phyloP scores from a whole-genome alignment of 1,284 basidiomycete species.

The Ceratorhiza oryzae-sativae region DNA sequence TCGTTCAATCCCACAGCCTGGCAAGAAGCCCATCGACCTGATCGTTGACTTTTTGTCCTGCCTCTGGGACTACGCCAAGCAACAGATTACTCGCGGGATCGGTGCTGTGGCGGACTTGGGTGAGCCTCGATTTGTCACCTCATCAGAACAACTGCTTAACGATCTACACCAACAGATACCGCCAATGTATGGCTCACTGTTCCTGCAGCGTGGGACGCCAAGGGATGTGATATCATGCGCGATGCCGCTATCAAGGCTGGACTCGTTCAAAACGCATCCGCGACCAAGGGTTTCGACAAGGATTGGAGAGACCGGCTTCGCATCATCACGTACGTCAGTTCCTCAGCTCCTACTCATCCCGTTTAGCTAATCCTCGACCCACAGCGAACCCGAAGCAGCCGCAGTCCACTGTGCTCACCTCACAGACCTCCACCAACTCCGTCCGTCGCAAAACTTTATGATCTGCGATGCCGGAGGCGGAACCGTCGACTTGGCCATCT shows the following conservation, averaged over 20 bases:
- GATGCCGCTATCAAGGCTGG: conserved; percentile 79
- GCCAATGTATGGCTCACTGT: conserved; percentile 83
- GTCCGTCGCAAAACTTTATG: conserved; percentile 77
- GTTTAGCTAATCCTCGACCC: not conserved
- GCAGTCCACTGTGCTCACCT: conserved; percentile 83
- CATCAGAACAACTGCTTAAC: conserved; percentile 35
- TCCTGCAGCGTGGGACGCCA: conserved; percentile 85
- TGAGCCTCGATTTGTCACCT: too few relatives aligned
- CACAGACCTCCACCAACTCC: conserved; percentile 75
- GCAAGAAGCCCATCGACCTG: conserved; percentile 74
- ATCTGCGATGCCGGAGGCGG: conserved; percentile 83
- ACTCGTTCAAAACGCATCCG: conserved; percentile 70
- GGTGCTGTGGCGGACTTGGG: conserved; percentile 81
- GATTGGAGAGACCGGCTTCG: conserved; percentile 77
- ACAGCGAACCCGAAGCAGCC: conserved; percentile 80
- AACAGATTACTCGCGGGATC: conserved; percentile 81
- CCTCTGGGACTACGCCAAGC: conserved; percentile 83
- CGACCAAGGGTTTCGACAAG: conserved; percentile 60
- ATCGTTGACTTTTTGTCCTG: conserved; percentile 80
- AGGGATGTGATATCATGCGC: conserved; percentile 80
- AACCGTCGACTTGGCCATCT: conserved; percentile 75
- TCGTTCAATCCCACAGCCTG: conserved; percentile 56
- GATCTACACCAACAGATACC: conserved; percentile 59
- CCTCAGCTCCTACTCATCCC: not conserved
- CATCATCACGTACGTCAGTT: conserved; percentile 70